Evolutionary conservation across 75 land plant species (phyloP), one percentile per base, ranked within the genome.

Genomic region (Cupressus sempervirens): DNA sequence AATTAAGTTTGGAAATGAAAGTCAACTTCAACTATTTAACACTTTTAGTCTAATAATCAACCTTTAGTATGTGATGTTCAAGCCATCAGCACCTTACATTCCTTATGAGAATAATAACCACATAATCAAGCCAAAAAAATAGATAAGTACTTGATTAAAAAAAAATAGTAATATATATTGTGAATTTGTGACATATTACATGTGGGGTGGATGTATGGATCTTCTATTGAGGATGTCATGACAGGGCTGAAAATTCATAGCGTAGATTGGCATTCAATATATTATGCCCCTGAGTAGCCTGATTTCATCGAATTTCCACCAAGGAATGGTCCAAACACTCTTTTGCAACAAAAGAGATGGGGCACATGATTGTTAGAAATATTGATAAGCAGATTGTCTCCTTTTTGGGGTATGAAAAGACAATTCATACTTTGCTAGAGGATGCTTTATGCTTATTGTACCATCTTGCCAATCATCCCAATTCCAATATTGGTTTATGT

Each of bases 181-280:
- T 50, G 13, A 11, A 12, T 50, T 50, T 50, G 53, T 26, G n/a
- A 62, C 67, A 72, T 29, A 43, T 48, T 74, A 56, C 88, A 91
- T 90, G 23, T 91, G 52, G 91, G 92, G 1, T 89, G 87, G 88
- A n/a, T 56, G 34, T 91, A 91, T 80, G 92, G 92, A 58, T 86
- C 92, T 0, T 83, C 85, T 23, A 74, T 65, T 8, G 92, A 91
- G 72, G 92, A 91, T 76, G 68, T 89, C 2, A 45, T 77, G 45
- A 91, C 92, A 0, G 89, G 92, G 38, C 5, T 82, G 9, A 84
- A 29, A 14, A 80, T 89, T 26, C 92, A 91, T 54, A 10, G 76
- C 9, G 45, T 23, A 67, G 92, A 89, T 2, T 89, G 91, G 92
- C 73, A 77, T 56, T 87, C 92, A 9, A 36, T 58, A 4, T 80